Evolutionary conservation across 805 yeast species (phyloP), one percentile per base, ranked within the genome.

Genomic region (Pichia gijzeniarum): DNA sequence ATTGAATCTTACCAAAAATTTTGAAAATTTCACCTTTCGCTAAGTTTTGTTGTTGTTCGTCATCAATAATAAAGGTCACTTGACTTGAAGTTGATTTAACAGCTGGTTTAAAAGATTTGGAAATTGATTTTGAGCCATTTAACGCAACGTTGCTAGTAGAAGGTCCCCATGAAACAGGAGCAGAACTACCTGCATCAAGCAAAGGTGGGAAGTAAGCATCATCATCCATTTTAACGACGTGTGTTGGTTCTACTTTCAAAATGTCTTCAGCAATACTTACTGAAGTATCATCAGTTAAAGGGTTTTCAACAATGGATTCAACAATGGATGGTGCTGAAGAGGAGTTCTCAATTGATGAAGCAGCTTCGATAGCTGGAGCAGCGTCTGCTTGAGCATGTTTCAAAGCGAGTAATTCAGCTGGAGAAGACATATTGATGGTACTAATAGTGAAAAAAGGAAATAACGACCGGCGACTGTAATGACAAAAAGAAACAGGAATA

Each of bases 61-160:
- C 74, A 56, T 77, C 82, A 57, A 90, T 74, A 41, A 86, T 75
- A 60, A 90, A 86, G 7, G 89, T 85, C 56, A 85, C 89, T 61
- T 88, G 91, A 47, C 86, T 71, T 44, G 76, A 74, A 19, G 78
- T 70, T 10, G 87, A 73, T 53, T 76, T 71, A 55, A 74, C 71
- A 27, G 77, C 70, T 25, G 69, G 71, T 40, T 53, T 57, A 45
- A 62, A 57, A 32, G 59, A 45, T 16, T 55, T 48, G 28, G 60
- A 33, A 39, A 60, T 41, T 37, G 60, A 54, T 28, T 59, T 45
- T 13, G 56, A 38, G 17, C 60, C 39, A 17, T 57, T 48, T 22
- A 58, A 52, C 12, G 50, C 17, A 20, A 47, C n/a, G n/a, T n/a
- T n/a, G n/a, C n/a, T 53, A 25, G 44, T 53, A 25, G 43, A 37